Evolutionary conservation across 208 protist genomes (phyloP), one percentile per base, ranked within the genome.

Genomic region (Trypanosoma scelopori): DNA sequence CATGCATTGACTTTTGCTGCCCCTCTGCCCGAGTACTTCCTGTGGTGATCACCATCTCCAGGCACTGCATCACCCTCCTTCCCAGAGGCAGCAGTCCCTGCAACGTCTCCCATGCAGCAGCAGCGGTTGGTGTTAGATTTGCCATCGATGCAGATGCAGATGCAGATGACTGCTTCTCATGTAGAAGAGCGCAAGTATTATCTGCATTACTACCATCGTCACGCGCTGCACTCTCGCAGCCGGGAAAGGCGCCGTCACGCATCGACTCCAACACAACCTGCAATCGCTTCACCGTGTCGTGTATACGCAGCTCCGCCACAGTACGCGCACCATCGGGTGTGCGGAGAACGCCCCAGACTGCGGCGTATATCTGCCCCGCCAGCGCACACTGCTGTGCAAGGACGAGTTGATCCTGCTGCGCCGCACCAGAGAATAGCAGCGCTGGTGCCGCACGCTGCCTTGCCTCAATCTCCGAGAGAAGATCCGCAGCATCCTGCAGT

Each of bases 321-420:
- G 63, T 66, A 45, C 56, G 23, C 22, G 76, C 79, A 13, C 85
- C 85, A 7, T 81, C 65, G 5, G 65, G 49, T n/a, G 77, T 78
- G 41, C 78, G 76, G 41, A 92, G 58, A 59, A 84, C 71, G 45
- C 80, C 72, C 80, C 78, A 89, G 27, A 92, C 74, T 55, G 81
- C 83, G 12, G 78, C 78, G 63, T 87, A 92, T 43, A 87, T 57
- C 70, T 88, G 82, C 23, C 78, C 83, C 6, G 77, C 58, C 50
- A 92, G 37, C 16, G 74, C 79, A 25, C 71, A 69, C 53, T 92
- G 79, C 56, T 92, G 86, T 12, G 86, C 48, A 25, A 89, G 74
- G 7, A 58, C 35, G n/a, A 43, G 47, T 37, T 63, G 50, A 28
- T 47, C 48, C 15, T 32, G 1, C 53, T 45, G 37, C 42, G 63